Conservation (phyloP, 2,329 filamentous ascomycete genomes). For the Incumbomyces delicatus region DNA sequence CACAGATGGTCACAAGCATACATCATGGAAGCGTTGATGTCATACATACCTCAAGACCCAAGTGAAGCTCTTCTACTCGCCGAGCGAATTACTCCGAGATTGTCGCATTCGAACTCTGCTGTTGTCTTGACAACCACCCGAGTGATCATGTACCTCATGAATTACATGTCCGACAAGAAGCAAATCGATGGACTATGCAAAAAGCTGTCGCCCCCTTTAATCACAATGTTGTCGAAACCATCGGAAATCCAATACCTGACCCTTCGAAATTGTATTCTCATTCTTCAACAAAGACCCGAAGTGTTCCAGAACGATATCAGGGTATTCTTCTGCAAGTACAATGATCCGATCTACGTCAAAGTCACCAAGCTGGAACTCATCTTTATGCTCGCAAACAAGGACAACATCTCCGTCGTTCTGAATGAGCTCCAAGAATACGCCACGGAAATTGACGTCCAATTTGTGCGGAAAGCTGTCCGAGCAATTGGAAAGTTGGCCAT, state of each 20-base stretch:
- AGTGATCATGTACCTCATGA: constrained; percentile 95
- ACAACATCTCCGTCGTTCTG: constrained; percentile 89
- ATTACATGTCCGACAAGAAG: constrained; percentile 90
- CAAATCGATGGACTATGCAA: constrained; percentile 77
- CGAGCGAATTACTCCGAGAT: constrained; percentile 85
- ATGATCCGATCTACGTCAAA: constrained; percentile 98
- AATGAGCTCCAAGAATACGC: constrained; percentile 92
- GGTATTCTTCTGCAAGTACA: constrained; percentile 99
- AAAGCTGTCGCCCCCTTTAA: constrained; percentile 88
- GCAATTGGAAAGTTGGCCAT: constrained; percentile 97
- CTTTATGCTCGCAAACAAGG: constrained; percentile 94
- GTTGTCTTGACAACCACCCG: constrained; percentile 94
- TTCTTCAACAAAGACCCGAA: constrained; percentile 84
- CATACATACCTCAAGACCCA: constrained; percentile 87
- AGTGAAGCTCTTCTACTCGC: constrained; percentile 80
- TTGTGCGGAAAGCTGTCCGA: constrained; percentile 92
- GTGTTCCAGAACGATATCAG: constrained; percentile 93
- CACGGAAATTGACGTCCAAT: constrained; percentile 97
- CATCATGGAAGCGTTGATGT: constrained; percentile 94
- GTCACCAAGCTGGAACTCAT: constrained; percentile 97
- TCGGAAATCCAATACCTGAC: constrained; percentile 98
- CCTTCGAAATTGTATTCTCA: constrained; percentile 83
- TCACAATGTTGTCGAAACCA: constrained; percentile 89
- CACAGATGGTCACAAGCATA: constrained; percentile 95
- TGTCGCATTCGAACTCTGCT: constrained; percentile 93